Base-by-base conservation (phyloP, 1,284 basidiomycete species). In the Vanrija humicola region DNA sequence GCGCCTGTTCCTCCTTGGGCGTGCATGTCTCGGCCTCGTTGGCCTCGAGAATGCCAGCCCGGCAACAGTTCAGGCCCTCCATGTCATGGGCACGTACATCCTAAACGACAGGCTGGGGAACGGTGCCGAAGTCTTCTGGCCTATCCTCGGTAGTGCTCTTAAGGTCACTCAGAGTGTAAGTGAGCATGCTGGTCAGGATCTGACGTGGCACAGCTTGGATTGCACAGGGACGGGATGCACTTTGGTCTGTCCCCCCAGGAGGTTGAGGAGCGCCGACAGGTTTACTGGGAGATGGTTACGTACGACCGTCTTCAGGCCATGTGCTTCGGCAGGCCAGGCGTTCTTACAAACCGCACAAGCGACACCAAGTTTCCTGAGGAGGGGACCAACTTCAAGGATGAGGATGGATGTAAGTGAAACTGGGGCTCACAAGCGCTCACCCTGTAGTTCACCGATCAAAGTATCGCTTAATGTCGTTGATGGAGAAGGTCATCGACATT, bases 71-170 rank as follows among this genome's bases (percentile, higher is more conserved):
- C 73, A 75, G 50, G 74, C 74, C 9, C 49, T 77, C 21, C 67
- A 66, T 44, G 61, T 76, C 5, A 70, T 70, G 55, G 73, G 73
- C 25, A 73, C 72, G 6, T 77, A 65, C 46, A 68, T 74, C 38
- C 57, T 77, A 28, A 77, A 77, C 59, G 71, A 73, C 48, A 65
- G 67, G 19, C 58, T 64, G 23, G 68, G 66, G 8, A 72, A 73
- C 50, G 73, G 75, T n/a, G 69, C 69, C 4, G 72, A 76, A 54
- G 65, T 68, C 7, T 74, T 70, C 52, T 77, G 75, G 75, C 75
- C 74, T 5, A 72, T 77, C 43, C 64, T 76, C 7, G 75, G 75
- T 5, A 65, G 64, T 7, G 70, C 72, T 3, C 58, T 70, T 48
- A 73, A 74, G 40, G 59, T 71, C 5, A 69, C 71, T 1, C 65